phyloP scores from a whole-genome alignment of 2,329 filamentous ascomycete species.

The Aspergillus floridensis region DNA sequence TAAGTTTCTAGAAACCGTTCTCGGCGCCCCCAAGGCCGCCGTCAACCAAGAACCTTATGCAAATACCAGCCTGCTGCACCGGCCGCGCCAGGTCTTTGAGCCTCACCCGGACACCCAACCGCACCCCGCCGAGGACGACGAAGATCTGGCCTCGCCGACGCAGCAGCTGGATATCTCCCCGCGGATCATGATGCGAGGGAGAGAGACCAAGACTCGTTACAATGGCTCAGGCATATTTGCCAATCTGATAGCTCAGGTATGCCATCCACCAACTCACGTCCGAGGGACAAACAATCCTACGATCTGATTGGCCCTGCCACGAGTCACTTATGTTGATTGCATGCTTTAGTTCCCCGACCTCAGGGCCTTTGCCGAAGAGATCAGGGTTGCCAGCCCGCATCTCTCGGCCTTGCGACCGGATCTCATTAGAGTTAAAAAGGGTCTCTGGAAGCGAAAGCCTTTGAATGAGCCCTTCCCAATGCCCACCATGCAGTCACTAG shows the following conservation, averaged over 20 bases:
- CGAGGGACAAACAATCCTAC: not conserved
- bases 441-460: constrained; percentile 29
- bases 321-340: constrained; percentile 13
- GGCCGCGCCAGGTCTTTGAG: constrained; percentile 18
- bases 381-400: constrained; percentile 36
- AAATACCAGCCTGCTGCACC: constrained; percentile 28
- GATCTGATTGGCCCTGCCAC: not conserved
- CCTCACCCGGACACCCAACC: constrained; percentile 13
- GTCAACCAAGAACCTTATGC: constrained; percentile 33
- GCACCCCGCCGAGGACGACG: constrained; percentile 16
- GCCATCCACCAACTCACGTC: not conserved
- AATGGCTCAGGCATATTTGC: constrained; percentile 41
- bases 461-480: constrained; percentile 30
- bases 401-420: constrained; percentile 35
- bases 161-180: constrained; percentile 34
- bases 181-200: constrained; percentile 37
- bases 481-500: constrained; percentile 30
- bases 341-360: constrained; percentile 38
- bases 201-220: constrained; percentile 42
- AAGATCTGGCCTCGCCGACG: constrained; percentile 26
- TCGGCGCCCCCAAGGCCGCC: constrained; percentile 34
- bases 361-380: constrained; percentile 36
- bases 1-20: constrained; percentile 35
- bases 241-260: constrained; percentile 41
- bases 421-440: constrained; percentile 32